A percentile compares a stretch with the other conserved stretches of the same genome.
phyloP scores from a whole-genome alignment of 1,139 yeast genomes.

The Protomyces inouyei region DNA sequence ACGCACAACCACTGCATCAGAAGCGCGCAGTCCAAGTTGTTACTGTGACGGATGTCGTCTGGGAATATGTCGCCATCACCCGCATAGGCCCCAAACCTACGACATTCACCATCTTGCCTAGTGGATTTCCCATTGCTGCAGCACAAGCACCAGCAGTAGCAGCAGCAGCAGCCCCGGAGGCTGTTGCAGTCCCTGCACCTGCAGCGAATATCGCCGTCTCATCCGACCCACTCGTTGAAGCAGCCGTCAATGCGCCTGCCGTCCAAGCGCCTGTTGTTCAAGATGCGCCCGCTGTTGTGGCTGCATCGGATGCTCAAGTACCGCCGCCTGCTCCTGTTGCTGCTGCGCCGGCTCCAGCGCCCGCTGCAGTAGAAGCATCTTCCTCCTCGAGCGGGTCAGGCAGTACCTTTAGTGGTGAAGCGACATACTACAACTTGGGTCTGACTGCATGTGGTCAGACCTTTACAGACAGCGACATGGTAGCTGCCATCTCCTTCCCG shows the following conservation, averaged over 20 bases:
- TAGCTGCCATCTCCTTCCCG: conserved; percentile 43
- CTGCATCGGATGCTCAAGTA: conserved; percentile 22
- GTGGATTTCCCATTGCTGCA: conserved; percentile 20
- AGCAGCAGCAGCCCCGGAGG: conserved; percentile 30
- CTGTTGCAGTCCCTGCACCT: conserved; percentile 29
- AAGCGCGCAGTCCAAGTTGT: conserved; percentile 14
- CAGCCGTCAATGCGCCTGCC: conserved; percentile 9
- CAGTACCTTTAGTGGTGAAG: conserved; percentile 47
- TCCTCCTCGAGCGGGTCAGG: conserved; percentile 37
- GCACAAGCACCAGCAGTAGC: conserved; percentile 29
- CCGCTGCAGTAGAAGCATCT: conserved; percentile 35
- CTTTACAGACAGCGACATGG: conserved; percentile 48
- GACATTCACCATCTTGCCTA: conserved; percentile 4
- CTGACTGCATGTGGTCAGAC: conserved; percentile 59
- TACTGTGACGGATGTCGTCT: conserved; percentile 21
- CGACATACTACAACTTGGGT: conserved; percentile 56
- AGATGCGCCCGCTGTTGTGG: neutral
- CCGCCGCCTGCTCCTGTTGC: conserved; percentile 24
- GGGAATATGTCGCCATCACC: conserved; percentile 24
- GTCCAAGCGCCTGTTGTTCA: conserved; percentile 9
- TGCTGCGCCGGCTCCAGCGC: conserved; percentile 28
- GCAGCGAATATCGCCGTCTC: conserved; percentile 17
- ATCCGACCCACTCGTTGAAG: neutral
- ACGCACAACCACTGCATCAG: neutral
- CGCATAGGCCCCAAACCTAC: conserved; percentile 3